Percentiles rank a stretch among this genome's conserved stretches.
phyloP scores from a whole-genome alignment of 257 asterid species.

The Leonotis leonurus region DNA sequence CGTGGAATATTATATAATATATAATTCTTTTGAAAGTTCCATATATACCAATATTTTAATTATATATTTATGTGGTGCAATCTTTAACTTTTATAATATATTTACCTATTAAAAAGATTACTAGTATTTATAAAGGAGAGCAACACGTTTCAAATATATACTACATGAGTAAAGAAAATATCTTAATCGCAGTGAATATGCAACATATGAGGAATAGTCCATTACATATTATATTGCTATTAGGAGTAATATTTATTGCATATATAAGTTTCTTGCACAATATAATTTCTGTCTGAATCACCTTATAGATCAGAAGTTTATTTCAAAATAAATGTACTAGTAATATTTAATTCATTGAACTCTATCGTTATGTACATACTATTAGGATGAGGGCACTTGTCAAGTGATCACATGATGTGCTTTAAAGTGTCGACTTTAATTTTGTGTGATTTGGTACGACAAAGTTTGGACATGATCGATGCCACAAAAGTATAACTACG shows the following conservation, averaged over 20 bases:
- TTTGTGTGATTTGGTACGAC: not conserved
- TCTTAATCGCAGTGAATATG: too few relatives aligned
- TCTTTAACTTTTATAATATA: too few relatives aligned
- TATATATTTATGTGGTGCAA: too few relatives aligned
- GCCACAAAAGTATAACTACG: not conserved
- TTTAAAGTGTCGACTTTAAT: not conserved
- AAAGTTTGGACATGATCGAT: constrained; percentile 4
- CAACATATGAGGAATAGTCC: too few relatives aligned
- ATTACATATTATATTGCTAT: too few relatives aligned
- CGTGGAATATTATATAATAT: too few relatives aligned
- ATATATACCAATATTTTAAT: too few relatives aligned
- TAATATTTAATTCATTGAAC: not conserved
- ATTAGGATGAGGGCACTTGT: constrained; percentile 10
- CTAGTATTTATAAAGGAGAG: not conserved
- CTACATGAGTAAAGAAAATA: too few relatives aligned
- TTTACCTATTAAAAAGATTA: too few relatives aligned
- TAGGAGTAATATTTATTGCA: not conserved
- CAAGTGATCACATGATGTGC: not conserved
- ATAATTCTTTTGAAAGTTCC: too few relatives aligned
- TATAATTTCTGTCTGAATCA: not conserved
- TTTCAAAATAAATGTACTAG: too few relatives aligned
- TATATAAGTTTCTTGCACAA: not conserved
- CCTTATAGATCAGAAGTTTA: not conserved
- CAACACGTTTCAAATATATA: not conserved
- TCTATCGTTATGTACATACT: not conserved